Evolutionary conservation across 192 early-diverging fungal species (phyloP).

Genomic region (Linnemannia exigua): DNA sequence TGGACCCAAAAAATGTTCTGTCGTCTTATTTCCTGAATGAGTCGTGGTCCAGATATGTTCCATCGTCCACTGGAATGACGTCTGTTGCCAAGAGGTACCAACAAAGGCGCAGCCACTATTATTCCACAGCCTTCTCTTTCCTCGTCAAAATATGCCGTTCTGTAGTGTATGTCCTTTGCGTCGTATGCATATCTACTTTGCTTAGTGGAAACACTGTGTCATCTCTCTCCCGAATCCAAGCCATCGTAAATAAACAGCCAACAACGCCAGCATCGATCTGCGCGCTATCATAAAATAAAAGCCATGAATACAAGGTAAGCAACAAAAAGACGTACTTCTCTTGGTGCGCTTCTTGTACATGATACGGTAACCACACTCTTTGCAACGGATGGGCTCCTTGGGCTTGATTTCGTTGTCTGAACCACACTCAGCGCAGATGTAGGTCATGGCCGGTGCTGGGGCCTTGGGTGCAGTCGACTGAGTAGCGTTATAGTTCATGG

Average conservation of each 20-base stretch:
- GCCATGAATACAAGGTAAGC: neutral
- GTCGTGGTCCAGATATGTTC: neutral
- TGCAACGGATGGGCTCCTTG: slow-evolving; percentile 95
- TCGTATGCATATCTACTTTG: neutral
- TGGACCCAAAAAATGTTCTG: neutral
- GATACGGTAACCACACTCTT: slow-evolving; percentile 95
- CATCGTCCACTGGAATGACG: neutral
- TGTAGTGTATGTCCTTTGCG: neutral
- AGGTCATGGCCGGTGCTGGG: slow-evolving; percentile 39
- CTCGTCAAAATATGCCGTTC: neutral
- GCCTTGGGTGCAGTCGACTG: slow-evolving; percentile 44
- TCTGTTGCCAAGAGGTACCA: neutral
- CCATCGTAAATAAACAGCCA: neutral
- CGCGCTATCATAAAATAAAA: neutral
- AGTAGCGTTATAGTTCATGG: slow-evolving; percentile 50
- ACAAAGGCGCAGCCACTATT: neutral
- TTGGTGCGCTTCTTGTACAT: slow-evolving; percentile 99
- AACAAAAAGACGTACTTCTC: slow-evolving; percentile 73
- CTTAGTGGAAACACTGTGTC: neutral
- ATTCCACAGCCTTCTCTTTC: neutral
- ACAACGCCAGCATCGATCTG: neutral
- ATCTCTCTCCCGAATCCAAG: neutral
- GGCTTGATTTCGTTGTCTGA: slow-evolving; percentile 93
- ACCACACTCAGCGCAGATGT: slow-evolving; percentile 79
- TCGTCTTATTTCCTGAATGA: neutral